Base-by-base conservation (phyloP, 768 basidiomycete genomes). In the Podaxis sp. region DNA sequence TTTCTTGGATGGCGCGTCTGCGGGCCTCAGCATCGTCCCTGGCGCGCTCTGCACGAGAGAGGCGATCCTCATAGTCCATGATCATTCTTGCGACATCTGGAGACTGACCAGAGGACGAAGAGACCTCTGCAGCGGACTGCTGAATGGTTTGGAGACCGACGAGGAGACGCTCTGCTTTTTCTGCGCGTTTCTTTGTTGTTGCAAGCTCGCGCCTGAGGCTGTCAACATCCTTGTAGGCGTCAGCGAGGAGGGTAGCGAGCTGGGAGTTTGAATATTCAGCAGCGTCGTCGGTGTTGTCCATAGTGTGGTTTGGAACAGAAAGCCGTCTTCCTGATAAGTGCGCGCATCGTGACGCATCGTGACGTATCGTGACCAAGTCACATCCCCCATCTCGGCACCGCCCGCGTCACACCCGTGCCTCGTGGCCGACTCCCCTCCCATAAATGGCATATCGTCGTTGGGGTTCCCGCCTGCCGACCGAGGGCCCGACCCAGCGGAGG, bases 11-110 rank as follows among this genome's bases (percentile, higher is more conserved):
- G 59, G 76, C 71, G 56, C 74, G 75, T 62, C 79, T 68, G 12
- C 82, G 76, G 0, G 81, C 78, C 36, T 85, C 81, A 0, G 82
- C 79, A 11, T 88, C 86, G 67, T 87, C 86, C 55, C 83, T 76
- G 3, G 79, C 80, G 29, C 71, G 69, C 69, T 88, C 85, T 2
- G 84, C 83, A 57, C 76, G 74, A 38, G 76, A 73, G 1, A 79
- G 75, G 57, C 85, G 83, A 29, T 78, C 75, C 64, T 88, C 85
- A 63, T 76, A 79, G 0, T 83, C 77, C 12, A 75, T 64, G 65
- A 83, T 72, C 67, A 77, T 66, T 56, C 76, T 76, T 47, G 38
- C 43, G 61, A 12, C 59, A 40, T 64, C 64, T 29, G 27, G 65
- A 47, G 50, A 40, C 43, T 50, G 59, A 17, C 52, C 59, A 40